These are phyloP conservation scores for Fusarium papillatum DNA, from an alignment of 2,329 filamentous ascomycete species.

Conservation along the genomic window DNA sequence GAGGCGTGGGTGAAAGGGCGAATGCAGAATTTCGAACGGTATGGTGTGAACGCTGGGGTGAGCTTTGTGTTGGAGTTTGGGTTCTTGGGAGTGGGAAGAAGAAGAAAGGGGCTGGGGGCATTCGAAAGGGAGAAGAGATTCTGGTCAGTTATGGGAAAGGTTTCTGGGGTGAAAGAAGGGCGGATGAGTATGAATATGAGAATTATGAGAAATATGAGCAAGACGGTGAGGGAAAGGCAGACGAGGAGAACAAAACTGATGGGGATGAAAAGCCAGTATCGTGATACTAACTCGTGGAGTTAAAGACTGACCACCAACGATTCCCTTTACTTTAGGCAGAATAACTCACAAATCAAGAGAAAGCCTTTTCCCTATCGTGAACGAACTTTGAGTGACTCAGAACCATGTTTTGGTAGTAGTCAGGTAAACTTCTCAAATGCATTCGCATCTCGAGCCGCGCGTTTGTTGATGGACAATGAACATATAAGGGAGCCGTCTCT, in stretches of 20 bases:
- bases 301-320: not conserved
- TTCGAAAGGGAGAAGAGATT: constrained; percentile 73
- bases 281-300: not conserved
- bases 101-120: constrained; percentile 47
- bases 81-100: constrained; percentile 54
- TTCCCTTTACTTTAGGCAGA: not conserved
- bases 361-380: not conserved
- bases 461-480: not conserved
- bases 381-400: not conserved
- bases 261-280: not conserved
- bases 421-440: not conserved
- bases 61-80: constrained; percentile 71
- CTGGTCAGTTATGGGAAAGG: constrained; percentile 77
- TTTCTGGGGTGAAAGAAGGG: constrained; percentile 67
- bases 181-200: constrained; percentile 21
- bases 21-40: constrained; percentile 72
- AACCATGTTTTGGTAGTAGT: not conserved
- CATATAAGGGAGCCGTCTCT: not conserved
- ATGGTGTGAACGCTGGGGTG: constrained; percentile 65
- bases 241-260: not conserved
- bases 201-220: not conserved
- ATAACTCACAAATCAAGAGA: not conserved
- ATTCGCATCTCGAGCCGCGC: not conserved
- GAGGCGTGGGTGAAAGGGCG: constrained; percentile 66
- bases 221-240: not conserved